A percentile compares a stretch with the other conserved stretches of the same genome.
These are phyloP conservation scores for Saccharum officinarum DNA, from an alignment of 176 grass and related monocot genomes.

Conservation along the genomic window DNA sequence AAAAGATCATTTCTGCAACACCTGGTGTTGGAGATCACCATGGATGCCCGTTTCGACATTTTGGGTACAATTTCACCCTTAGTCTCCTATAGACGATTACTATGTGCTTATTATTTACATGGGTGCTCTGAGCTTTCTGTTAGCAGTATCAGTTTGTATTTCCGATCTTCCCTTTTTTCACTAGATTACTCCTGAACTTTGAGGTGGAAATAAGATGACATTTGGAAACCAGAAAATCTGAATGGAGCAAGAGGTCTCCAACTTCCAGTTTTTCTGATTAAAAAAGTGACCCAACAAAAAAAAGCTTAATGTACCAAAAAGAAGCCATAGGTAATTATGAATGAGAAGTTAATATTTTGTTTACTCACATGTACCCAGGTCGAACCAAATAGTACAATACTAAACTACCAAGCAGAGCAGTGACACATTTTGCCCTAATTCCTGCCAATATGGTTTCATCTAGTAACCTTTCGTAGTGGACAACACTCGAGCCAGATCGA, in stretches of 20 bases:
- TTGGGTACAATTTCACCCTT: slow-evolving; percentile 62
- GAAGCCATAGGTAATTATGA: neutral
- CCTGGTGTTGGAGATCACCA: slow-evolving; percentile 95
- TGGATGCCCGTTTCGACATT: slow-evolving; percentile 94
- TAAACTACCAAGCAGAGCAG: neutral
- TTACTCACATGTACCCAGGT: neutral
- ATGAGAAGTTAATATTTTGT: neutral
- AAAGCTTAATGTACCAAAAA: neutral
- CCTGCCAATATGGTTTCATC: neutral
- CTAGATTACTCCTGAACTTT: slow-evolving; percentile 16
- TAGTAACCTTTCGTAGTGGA: too few relatives aligned
- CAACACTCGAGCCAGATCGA: too few relatives aligned
- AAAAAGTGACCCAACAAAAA: neutral
- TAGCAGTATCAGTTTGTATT: neutral
- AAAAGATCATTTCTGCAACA: slow-evolving; percentile 91
- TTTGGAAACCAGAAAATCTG: slow-evolving; percentile 12
- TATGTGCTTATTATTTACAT: slow-evolving; percentile 1
- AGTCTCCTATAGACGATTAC: neutral
- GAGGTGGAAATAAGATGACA: neutral
- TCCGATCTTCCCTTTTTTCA: neutral
- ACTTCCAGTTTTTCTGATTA: neutral
- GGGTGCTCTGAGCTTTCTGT: slow-evolving; percentile 8
- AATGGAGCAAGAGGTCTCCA: neutral
- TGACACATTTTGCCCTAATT: neutral
- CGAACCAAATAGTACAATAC: neutral